Evolutionary conservation across 148 eudicot species (phyloP).

Genomic region (Camellia granthamiana): DNA sequence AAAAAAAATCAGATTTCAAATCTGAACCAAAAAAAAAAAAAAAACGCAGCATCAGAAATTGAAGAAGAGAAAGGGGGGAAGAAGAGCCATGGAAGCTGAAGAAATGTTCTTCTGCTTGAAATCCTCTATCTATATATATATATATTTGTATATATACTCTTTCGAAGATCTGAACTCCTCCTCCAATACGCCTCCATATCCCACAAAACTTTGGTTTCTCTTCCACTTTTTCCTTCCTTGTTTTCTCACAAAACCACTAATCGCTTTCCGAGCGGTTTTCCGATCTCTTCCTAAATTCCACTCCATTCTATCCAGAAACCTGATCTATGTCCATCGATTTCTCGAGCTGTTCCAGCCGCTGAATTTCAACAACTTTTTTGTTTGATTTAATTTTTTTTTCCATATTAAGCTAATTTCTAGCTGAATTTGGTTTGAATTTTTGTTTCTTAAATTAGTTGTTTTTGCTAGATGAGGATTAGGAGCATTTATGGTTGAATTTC

Average conservation of each 20-base stretch:
- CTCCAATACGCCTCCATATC: neutral
- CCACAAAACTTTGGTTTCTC: neutral
- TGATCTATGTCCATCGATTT: neutral
- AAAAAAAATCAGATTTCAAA: too few relatives aligned
- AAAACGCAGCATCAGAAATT: too few relatives aligned
- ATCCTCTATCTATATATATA: too few relatives aligned
- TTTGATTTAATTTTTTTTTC: neutral
- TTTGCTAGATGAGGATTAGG: neutral
- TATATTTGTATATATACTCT: too few relatives aligned
- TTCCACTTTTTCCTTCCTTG: neutral
- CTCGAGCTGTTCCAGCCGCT: neutral
- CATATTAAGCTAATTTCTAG: neutral
- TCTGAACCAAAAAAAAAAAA: too few relatives aligned
- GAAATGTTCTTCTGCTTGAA: too few relatives aligned
- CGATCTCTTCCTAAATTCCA: neutral
- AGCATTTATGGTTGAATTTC: neutral
- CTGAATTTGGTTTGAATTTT: neutral
- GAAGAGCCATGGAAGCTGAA: too few relatives aligned
- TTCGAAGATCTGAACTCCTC: too few relatives aligned
- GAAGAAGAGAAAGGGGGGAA: too few relatives aligned
- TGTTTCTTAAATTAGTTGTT: neutral
- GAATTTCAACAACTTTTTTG: neutral
- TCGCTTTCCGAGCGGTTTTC: constrained; percentile 4
- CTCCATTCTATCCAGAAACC: neutral
- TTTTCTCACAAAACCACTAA: neutral